Conservation (phyloP, 73 alveolate species). For the Paramecium tetraurelia region DNA sequence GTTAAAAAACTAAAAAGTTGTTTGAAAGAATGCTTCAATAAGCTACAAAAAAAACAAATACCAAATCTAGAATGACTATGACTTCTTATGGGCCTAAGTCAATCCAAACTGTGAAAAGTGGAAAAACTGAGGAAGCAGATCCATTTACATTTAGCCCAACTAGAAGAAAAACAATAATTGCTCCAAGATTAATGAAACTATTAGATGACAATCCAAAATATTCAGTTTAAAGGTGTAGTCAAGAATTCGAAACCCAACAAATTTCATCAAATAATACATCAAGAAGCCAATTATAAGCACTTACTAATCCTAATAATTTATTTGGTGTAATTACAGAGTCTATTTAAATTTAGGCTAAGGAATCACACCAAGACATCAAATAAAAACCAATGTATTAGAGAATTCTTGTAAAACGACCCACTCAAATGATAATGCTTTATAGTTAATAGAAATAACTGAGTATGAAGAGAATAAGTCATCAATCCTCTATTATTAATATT, state of each 20-base stretch:
- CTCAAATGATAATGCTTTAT: background rate
- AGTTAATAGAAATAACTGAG: background rate
- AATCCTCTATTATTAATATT: background rate
- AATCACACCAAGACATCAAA: background rate
- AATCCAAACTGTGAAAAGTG: background rate
- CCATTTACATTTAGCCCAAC: background rate
- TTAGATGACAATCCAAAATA: background rate
- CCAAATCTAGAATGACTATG: background rate
- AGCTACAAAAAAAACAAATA: background rate
- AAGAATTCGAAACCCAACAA: background rate
- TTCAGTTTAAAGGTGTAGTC: background rate
- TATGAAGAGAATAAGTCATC: background rate
- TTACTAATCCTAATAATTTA: background rate
- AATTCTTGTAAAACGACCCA: background rate
- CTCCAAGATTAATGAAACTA: background rate
- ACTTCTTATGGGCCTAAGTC: background rate
- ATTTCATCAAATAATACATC: background rate
- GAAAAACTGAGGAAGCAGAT: background rate
- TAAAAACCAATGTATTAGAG: background rate
- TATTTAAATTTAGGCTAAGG: background rate
- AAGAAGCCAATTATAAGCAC: background rate
- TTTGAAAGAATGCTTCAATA: conserved; percentile 25
- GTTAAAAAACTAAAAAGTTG: background rate
- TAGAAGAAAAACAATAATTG: background rate
- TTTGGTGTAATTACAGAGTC: background rate